These are phyloP conservation scores for Stellera chamaejasme DNA, from an alignment of 345 rosid genomes.

Conservation along the genomic window DNA sequence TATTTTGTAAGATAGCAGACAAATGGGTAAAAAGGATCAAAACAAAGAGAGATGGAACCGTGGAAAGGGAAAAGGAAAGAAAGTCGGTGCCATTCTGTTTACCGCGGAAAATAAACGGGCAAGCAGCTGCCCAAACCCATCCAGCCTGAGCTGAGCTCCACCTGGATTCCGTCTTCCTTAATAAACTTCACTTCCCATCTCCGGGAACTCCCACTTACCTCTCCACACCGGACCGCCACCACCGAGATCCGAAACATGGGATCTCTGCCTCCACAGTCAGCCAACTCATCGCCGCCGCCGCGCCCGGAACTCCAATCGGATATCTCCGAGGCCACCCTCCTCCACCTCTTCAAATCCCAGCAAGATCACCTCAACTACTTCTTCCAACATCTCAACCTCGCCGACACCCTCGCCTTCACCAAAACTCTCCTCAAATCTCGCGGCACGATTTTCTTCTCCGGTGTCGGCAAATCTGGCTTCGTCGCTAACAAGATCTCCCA, in stretches of 20 bases:
- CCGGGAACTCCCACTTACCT: no score
- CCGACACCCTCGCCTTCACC: slow-evolving; percentile 67
- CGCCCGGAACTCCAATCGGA: slow-evolving; percentile 9
- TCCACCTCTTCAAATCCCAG: slow-evolving; percentile 76
- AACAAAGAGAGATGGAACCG: no score
- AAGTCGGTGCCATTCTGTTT: no score
- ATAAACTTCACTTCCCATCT: no score
- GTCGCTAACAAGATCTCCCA: slow-evolving; percentile 91
- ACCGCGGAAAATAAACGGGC: no score
- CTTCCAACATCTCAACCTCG: slow-evolving; percentile 71
- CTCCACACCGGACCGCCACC: neutral
- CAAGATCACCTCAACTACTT: slow-evolving; percentile 88
- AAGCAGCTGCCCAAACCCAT: no score
- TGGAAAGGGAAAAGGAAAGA: no score
- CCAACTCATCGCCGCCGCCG: slow-evolving; percentile 16
- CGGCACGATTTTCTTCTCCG: slow-evolving; percentile 84
- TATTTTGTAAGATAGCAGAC: no score
- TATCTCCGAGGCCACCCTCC: slow-evolving; percentile 49
- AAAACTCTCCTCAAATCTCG: slow-evolving; percentile 46
- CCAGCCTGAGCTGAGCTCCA: no score
- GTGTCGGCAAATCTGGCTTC: slow-evolving; percentile 94
- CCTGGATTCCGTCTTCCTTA: no score
- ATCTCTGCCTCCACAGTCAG: slow-evolving; percentile 26
- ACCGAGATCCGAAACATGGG: slow-evolving; percentile 25
- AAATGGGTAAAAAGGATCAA: no score